A percentile compares a stretch with the other conserved stretches of the same genome.
These are phyloP conservation scores for Closterium sp. DNA, from an alignment of 139 green algal genomes.

Conservation along the genomic window DNA sequence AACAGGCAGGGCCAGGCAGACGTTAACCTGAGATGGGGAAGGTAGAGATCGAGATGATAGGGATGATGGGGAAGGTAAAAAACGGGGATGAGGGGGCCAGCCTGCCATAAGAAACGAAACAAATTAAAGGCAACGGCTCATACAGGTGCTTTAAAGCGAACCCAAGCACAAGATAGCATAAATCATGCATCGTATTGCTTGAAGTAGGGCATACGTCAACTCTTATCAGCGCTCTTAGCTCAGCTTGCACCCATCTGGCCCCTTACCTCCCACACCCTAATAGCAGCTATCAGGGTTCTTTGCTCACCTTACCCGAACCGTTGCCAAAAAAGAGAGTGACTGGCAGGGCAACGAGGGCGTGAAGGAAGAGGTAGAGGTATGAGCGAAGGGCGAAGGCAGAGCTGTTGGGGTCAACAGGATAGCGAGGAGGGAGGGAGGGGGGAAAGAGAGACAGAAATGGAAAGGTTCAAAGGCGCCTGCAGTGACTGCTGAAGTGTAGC, in stretches of 20 bases:
- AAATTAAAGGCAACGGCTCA: no score
- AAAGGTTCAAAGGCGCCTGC: not conserved
- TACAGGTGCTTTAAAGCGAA: no score
- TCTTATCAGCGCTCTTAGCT: no score
- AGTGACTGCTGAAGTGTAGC: not conserved
- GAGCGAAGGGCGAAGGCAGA: constrained; percentile 73
- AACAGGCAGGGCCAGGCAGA: constrained; percentile 57
- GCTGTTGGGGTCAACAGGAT: constrained; percentile 47
- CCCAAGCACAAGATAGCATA: no score
- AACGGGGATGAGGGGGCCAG: no score
- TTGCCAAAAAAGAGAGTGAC: constrained; percentile 46
- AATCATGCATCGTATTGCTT: no score
- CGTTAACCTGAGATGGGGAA: not conserved
- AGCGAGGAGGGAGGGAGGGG: not conserved
- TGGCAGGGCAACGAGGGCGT: constrained; percentile 56
- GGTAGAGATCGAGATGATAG: not conserved
- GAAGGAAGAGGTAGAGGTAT: constrained; percentile 80
- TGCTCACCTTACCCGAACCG: constrained; percentile 21
- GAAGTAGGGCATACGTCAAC: no score
- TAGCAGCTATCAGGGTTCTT: no score
- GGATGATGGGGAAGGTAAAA: no score
- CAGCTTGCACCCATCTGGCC: no score
- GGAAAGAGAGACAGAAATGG: not conserved
- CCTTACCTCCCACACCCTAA: no score
- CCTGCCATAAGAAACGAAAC: no score